Percentiles rank a stretch among this genome's conserved stretches.
phyloP scores from a whole-genome alignment of 768 basidiomycete genomes.

The Auricularia cornea region DNA sequence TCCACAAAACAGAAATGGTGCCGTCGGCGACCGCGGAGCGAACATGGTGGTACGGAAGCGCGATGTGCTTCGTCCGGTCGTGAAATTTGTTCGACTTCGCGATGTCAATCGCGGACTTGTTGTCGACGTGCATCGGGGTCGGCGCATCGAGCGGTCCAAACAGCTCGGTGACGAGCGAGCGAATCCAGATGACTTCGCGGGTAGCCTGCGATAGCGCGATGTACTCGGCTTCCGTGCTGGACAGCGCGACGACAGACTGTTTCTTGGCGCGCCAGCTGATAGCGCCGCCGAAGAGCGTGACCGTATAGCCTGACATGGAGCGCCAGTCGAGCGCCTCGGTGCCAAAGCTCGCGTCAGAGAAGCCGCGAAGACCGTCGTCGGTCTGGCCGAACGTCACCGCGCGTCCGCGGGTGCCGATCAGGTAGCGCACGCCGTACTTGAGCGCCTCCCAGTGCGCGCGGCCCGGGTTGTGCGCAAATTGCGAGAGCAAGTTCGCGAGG shows the following conservation, averaged over 20 bases:
- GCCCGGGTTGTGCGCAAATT: conserved; percentile 11
- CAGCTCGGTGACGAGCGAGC: neutral
- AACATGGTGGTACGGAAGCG: conserved; percentile 16
- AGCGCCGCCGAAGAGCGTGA: conserved; percentile 14
- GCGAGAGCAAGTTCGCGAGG: conserved; percentile 15
- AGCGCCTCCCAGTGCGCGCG: conserved; percentile 11
- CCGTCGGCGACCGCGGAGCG: conserved; percentile 9
- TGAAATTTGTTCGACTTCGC: conserved; percentile 15
- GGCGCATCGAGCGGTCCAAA: neutral
- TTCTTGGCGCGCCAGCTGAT: conserved; percentile 19
- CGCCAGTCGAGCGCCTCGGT: conserved; percentile 18
- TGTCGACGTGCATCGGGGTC: conserved; percentile 6
- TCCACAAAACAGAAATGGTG: conserved; percentile 5
- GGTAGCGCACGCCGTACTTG: conserved; percentile 11
- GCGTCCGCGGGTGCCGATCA: conserved; percentile 8
- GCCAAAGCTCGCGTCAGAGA: conserved; percentile 22
- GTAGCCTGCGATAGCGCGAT: conserved; percentile 14
- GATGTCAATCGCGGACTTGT: conserved; percentile 6
- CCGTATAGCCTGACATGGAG: conserved; percentile 28
- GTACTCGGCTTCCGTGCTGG: conserved; percentile 22
- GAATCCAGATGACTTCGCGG: conserved; percentile 8
- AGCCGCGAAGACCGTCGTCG: conserved; percentile 5
- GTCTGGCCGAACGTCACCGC: conserved; percentile 16
- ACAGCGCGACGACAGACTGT: conserved; percentile 17
- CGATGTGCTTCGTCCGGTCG: conserved; percentile 20